Conservation (phyloP, 306 rosid species). For the Myrica gale region DNA sequence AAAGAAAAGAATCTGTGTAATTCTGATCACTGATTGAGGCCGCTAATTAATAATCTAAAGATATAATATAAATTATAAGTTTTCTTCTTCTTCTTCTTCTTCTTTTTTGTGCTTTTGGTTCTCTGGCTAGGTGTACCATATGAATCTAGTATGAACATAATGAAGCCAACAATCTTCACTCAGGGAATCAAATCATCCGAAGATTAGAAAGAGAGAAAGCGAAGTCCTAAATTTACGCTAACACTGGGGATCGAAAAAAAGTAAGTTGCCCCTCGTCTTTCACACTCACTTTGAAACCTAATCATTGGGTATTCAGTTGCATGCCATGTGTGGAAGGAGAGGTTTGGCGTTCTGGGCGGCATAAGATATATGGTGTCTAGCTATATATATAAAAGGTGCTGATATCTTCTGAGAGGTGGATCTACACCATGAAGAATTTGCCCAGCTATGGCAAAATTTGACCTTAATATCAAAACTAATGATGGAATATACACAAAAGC, state of each 20-base stretch:
- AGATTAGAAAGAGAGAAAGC: background rate
- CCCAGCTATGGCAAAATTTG: constrained; percentile 39
- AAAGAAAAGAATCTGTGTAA: background rate
- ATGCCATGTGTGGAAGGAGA: constrained; percentile 37
- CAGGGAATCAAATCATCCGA: constrained; percentile 7
- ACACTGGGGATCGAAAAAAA: background rate
- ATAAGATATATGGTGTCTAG: constrained; percentile 11
- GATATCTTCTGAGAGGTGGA: constrained; percentile 22
- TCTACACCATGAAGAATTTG: constrained; percentile 6
- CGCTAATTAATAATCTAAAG: constrained; percentile 21
- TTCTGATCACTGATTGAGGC: constrained; percentile 8
- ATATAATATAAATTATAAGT: background rate
- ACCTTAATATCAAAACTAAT: constrained; percentile 26
- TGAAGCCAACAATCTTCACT: background rate
- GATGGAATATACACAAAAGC: constrained; percentile 8
- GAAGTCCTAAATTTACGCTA: constrained; percentile 31
- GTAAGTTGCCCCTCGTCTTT: constrained; percentile 19
- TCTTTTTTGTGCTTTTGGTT: background rate
- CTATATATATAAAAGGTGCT: background rate
- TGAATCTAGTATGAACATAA: constrained; percentile 10
- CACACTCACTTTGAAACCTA: constrained; percentile 27
- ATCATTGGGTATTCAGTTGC: constrained; percentile 40
- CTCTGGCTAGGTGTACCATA: background rate
- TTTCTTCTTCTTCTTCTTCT: background rate
- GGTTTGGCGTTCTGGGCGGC: constrained; percentile 40